Base-by-base conservation (phyloP, 331 rosid genomes). In the Quercus tomentella region DNA sequence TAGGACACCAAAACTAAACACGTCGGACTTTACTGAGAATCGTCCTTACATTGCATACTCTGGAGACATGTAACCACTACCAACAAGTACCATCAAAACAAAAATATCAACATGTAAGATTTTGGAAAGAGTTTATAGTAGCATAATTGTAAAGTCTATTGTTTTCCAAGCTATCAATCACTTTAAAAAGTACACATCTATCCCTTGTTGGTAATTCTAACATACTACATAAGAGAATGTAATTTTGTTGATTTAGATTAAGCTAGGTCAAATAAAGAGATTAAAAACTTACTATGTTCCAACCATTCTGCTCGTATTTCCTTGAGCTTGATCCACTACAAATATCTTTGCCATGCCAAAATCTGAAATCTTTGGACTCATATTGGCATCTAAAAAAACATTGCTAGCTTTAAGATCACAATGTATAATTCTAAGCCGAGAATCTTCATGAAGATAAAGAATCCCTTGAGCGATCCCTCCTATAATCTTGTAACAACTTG, bases 261-360 rank as follows among this genome's bases (percentile, higher is more conserved):
- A 37, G 43, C 1, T 0, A 5, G 9, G 45, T 37, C 10, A 6
- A 7, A 37, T 37, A 37, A 0, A 4, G 11, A 3, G 20, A 37
- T 7, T 35, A 65, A 73, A 67, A 41, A 33, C 81, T 82, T 56
- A 85, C 89, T 9, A 73, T 11, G 89, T 86, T 18, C 89, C 86
- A 0, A 68, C 80, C 65, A 82, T 70, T 84, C 79, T 77, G 1
- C 15, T 69, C 1, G 89, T 86, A 65, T 30, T 76, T 58, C 81
- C 82, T 75, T 67, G 77, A 6, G 82, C 78, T 80, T 86, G 83
- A 69, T 84, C 86, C 7, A 21, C 72, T 1, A 35, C 76, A 1
- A 84, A 78, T 12, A 88, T 72, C 78, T 76, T 88, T 7, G 90
- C 90, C 87, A 82, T 82, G 21, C 92, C 88, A 80, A 86, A 86